Percentiles rank a stretch among this genome's conserved stretches.
Conservation (phyloP, 176 grass and related monocot genomes). For the Oryza punctata region DNA sequence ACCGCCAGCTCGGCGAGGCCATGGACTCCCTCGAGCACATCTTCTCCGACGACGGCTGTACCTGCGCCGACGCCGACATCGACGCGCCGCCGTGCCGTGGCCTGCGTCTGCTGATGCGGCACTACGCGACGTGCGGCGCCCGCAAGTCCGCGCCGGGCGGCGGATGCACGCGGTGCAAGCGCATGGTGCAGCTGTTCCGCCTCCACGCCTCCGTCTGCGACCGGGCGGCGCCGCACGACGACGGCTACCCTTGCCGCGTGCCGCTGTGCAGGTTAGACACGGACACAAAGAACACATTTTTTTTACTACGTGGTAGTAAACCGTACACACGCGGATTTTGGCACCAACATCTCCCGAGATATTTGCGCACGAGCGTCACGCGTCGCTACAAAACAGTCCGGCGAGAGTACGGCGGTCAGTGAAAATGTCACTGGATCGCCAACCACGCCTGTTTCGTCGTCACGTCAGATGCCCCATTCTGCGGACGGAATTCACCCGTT, state of each 20-base stretch:
- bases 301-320: background rate
- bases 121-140: conserved; percentile 56
- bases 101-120: conserved; percentile 59
- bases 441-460: background rate
- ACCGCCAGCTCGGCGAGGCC: conserved; percentile 57
- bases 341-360: background rate
- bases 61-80: background rate
- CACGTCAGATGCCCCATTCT: conserved; percentile 26
- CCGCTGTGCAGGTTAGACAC: conserved; percentile 74
- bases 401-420: background rate
- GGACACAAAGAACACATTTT: background rate
- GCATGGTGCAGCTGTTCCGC: conserved; percentile 74
- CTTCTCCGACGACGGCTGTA: conserved; percentile 19
- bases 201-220: conserved; percentile 77
- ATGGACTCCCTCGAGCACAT: conserved; percentile 71
- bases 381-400: background rate
- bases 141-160: conserved; percentile 47
- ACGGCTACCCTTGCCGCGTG: conserved; percentile 52
- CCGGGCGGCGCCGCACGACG: background rate
- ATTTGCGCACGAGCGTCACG: background rate
- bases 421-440: background rate
- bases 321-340: background rate
- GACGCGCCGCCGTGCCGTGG: conserved; percentile 48
- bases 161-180: conserved; percentile 69
- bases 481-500: background rate